Evolutionary conservation across 2,329 filamentous ascomycete species (phyloP), one percentile per base, ranked within the genome.

Genomic region (Stachybotrys chartarum): DNA sequence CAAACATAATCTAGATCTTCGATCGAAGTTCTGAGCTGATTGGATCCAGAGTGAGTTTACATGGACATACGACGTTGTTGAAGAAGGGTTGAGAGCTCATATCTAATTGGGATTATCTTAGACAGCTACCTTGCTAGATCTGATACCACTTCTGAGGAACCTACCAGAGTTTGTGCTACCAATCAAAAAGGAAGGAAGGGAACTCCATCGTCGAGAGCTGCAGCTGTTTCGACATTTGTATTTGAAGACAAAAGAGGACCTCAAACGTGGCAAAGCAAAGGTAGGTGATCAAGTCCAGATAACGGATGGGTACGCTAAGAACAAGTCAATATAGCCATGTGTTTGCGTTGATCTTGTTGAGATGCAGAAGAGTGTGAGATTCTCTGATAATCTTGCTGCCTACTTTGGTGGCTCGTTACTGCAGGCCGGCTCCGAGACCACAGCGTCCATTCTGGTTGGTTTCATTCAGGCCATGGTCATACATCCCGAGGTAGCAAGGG

Each of bases 401-500:
- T 63, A 63, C 39, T 59, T 62, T 4, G 57, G 58, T 30, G 61
- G 62, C 1, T 39, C 52, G 5, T 51, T 55, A 3, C 45, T 52
- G 3, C 17, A 54, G 24, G 57, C 52, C n/a, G 55, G 54, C 3
- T 54, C 60, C 35, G 53, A 61, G 11, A 53, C 52, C 6, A 55
- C 46, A 6, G 44, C 53, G 7, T 44, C 30, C 14, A 52, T 42
- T 16, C 45, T 79, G 5, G 60, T 68, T 17, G 68, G 64, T 6
- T 78, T 78, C 58, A 64, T 77, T 5, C 70, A 75, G 45, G 78
- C 78, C 12, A 78, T 79, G 74, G 59, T 68, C 5, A 63, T 74
- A 1, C 69, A 70, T 32, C 64, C 64, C 11, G 68, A 67, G 18
- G 72, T 75, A 1, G 73, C 76, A 56, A 72, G 61, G 60, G 63